Conservation (phyloP, 441 rosid species). For the Erysimum pusillum region DNA sequence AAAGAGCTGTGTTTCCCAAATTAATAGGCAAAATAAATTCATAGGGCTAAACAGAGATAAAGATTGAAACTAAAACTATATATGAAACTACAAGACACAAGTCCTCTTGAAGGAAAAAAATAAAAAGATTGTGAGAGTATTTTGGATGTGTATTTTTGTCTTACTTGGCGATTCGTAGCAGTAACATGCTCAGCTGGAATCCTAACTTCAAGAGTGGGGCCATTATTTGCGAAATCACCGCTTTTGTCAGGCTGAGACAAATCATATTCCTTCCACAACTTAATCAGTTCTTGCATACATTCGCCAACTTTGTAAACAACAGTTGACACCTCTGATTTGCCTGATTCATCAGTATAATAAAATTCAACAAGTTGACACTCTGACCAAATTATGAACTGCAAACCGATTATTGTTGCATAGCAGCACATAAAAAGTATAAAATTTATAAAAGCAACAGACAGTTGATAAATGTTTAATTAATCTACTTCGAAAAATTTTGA, state of each 20-base stretch:
- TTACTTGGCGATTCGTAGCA: constrained; percentile 99
- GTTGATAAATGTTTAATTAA: not conserved
- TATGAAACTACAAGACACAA: constrained; percentile 19
- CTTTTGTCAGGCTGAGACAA: constrained; percentile 74
- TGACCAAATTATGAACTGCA: constrained; percentile 33
- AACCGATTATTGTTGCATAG: not conserved
- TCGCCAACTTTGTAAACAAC: constrained; percentile 97
- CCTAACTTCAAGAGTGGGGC: constrained; percentile 94
- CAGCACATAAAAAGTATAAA: constrained; percentile 23
- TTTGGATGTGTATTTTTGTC: constrained; percentile 38
- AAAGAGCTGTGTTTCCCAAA: constrained; percentile 23
- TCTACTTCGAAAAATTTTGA: constrained; percentile 10
- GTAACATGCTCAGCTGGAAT: constrained; percentile 98
- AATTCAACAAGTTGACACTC: constrained; percentile 19
- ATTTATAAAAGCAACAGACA: constrained; percentile 33
- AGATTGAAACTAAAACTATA: constrained; percentile 23
- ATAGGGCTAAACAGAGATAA: not conserved
- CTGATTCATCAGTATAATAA: constrained; percentile 62
- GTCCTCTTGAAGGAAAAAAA: constrained; percentile 12
- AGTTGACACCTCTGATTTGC: constrained; percentile 82
- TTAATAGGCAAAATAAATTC: not conserved
- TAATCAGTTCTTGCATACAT: constrained; percentile 98
- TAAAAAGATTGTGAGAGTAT: not conserved
- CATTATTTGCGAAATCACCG: constrained; percentile 67
- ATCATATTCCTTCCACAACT: constrained; percentile 91